phyloP scores from a whole-genome alignment of 2,329 filamentous ascomycete genomes.

The Microsporum audouinii region DNA sequence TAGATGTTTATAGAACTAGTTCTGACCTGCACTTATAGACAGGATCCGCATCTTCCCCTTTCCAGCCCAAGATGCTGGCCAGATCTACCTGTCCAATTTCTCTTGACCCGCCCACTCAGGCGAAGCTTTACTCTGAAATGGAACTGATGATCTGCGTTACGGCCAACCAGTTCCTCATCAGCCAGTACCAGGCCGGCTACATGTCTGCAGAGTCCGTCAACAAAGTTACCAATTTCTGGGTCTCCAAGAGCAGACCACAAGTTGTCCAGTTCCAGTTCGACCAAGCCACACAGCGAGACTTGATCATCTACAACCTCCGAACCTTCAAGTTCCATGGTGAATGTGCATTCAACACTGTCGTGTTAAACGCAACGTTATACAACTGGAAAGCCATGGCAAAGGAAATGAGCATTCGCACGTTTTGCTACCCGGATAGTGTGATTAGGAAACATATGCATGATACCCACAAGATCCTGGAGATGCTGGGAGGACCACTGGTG shows the following conservation, averaged over 20 bases:
- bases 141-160: slow-evolving; percentile 37
- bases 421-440: slow-evolving; percentile 39
- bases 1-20: not conserved
- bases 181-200: slow-evolving; percentile 31
- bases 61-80: slow-evolving; percentile 14
- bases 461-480: slow-evolving; percentile 38
- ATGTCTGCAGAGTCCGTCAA: slow-evolving; percentile 31
- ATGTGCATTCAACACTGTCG: slow-evolving; percentile 28
- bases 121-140: slow-evolving; percentile 35
- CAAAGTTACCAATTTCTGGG: slow-evolving; percentile 32
- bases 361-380: slow-evolving; percentile 37
- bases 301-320: slow-evolving; percentile 37
- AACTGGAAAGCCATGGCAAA: slow-evolving; percentile 39
- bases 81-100: slow-evolving; percentile 28
- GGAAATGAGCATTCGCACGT: slow-evolving; percentile 40
- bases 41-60: slow-evolving; percentile 7
- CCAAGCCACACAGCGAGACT: slow-evolving; percentile 39
- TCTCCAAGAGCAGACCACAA: slow-evolving; percentile 36
- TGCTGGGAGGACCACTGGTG: slow-evolving; percentile 36
- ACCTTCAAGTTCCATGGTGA: slow-evolving; percentile 38
- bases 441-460: slow-evolving; percentile 42
- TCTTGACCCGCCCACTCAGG: slow-evolving; percentile 30
- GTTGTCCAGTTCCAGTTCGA: slow-evolving; percentile 45
- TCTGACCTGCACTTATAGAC: not conserved
- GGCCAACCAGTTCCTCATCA: slow-evolving; percentile 36